A percentile compares a stretch with the other conserved stretches of the same genome.
These are phyloP conservation scores for Canna indica DNA, from an alignment of 176 grass and related monocot species.

Conservation along the genomic window DNA sequence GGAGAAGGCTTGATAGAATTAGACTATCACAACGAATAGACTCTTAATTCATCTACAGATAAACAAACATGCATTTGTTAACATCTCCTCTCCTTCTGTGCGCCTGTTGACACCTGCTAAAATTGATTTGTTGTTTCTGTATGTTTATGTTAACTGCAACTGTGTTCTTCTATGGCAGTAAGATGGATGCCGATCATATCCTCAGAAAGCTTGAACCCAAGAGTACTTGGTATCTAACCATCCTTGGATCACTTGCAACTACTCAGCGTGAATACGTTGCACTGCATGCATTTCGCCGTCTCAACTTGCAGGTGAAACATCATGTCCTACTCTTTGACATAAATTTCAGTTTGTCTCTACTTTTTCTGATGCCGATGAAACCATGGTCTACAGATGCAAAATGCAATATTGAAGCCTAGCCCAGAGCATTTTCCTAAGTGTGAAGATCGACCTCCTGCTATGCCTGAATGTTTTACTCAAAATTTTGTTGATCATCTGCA, in stretches of 20 bases:
- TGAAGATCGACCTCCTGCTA: conserved; percentile 83
- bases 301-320: conserved; percentile 60
- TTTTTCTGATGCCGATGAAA: conserved; percentile 11
- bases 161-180: conserved; percentile 11
- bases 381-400: conserved; percentile 72
- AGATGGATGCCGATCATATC: conserved; percentile 53
- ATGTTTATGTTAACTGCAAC: not conserved
- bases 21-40: too few relatives aligned
- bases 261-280: conserved; percentile 96
- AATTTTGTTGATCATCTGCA: conserved; percentile 78
- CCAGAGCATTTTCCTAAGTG: conserved; percentile 94
- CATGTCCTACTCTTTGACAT: conserved; percentile 6
- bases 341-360: conserved; percentile 16
- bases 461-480: conserved; percentile 92
- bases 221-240: conserved; percentile 64
- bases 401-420: conserved; percentile 93
- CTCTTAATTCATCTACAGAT: too few relatives aligned
- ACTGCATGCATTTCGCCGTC: conserved; percentile 84
- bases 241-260: conserved; percentile 94
- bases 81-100: not conserved
- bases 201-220: conserved; percentile 73
- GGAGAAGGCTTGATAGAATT: too few relatives aligned
- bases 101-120: too few relatives aligned
- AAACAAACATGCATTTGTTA: not conserved
- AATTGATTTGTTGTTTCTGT: not conserved